These are phyloP conservation scores for Fusarium tupiense DNA, from an alignment of 2,329 filamentous ascomycete species.

Conservation along the genomic window DNA sequence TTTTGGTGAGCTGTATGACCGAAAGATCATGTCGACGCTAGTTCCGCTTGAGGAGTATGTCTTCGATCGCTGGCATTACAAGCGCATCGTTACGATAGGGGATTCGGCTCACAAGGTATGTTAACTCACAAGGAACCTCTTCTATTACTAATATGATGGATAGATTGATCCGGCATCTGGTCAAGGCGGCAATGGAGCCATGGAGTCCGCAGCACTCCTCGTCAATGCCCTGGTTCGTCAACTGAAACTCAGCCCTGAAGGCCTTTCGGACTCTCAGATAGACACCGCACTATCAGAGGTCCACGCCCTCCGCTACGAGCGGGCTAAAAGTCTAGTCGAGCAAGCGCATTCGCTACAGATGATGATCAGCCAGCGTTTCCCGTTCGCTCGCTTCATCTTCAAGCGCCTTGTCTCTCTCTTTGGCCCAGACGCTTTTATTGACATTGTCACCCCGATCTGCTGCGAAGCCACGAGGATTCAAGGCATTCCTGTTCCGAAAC, in stretches of 20 bases:
- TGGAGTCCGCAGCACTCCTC: not conserved
- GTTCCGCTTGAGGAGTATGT: not conserved
- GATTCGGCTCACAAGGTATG: not conserved
- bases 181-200: not conserved
- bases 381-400: not conserved
- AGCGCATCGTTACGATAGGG: not conserved
- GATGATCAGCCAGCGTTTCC: not conserved
- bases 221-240: not conserved
- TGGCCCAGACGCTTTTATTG: not conserved
- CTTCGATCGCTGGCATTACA: not conserved
- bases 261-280: not conserved
- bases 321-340: not conserved
- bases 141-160: accelerated
- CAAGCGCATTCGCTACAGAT: not conserved
- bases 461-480: not conserved
- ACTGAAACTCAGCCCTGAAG: not conserved
- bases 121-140: accelerated
- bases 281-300: not conserved
- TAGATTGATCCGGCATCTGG: not conserved
- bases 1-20: not conserved
- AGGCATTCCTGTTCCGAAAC: not conserved
- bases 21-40: not conserved
- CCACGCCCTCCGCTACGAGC: not conserved
- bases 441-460: not conserved
- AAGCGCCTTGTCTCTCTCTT: accelerated